Evolutionary conservation across 495 filamentous ascomycete species (phyloP).

Genomic region (Echria macrotheca): DNA sequence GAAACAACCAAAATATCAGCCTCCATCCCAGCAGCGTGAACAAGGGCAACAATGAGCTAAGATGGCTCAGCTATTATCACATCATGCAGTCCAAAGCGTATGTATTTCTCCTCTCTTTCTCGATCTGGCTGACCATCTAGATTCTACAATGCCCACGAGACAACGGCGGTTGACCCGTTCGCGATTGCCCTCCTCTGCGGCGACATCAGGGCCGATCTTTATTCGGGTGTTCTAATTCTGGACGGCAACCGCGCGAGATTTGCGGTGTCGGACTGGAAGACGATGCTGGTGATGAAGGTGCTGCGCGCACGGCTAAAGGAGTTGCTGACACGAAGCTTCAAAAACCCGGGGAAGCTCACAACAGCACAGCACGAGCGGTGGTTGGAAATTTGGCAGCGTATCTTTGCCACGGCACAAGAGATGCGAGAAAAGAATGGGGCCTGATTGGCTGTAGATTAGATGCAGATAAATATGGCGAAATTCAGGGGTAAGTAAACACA

Average conservation of each 20-base stretch:
- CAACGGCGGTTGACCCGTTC: conserved; percentile 72
- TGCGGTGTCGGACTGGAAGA: conserved; percentile 81
- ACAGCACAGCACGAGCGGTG: conserved; percentile 63
- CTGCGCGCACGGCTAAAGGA: conserved; percentile 64
- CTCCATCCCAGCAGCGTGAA: conserved; percentile 85
- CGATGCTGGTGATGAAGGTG: conserved; percentile 75
- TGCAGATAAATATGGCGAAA: too few species aligned
- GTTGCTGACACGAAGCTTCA: conserved; percentile 64
- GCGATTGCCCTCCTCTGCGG: conserved; percentile 80
- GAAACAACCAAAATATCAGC: conserved; percentile 82
- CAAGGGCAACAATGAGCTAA: conserved; percentile 58
- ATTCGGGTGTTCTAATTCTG: conserved; percentile 76
- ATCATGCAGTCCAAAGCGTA: conserved; percentile 88
- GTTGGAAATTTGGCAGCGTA: conserved; percentile 62
- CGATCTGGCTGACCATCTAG: conserved; percentile 23
- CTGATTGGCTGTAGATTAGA: too few species aligned
- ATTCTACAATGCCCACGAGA: conserved; percentile 85
- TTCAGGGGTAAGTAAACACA: too few species aligned
- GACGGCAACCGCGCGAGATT: conserved; percentile 88
- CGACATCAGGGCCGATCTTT: conserved; percentile 81
- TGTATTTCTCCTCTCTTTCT: conserved; percentile 15
- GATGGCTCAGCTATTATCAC: conserved; percentile 87
- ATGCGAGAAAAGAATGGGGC: conserved; percentile 15
- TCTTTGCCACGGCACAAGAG: conserved; percentile 38
- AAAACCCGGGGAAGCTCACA: conserved; percentile 64